phyloP scores from a whole-genome alignment of 129 eudicot species.

The Tanacetum coccineum region DNA sequence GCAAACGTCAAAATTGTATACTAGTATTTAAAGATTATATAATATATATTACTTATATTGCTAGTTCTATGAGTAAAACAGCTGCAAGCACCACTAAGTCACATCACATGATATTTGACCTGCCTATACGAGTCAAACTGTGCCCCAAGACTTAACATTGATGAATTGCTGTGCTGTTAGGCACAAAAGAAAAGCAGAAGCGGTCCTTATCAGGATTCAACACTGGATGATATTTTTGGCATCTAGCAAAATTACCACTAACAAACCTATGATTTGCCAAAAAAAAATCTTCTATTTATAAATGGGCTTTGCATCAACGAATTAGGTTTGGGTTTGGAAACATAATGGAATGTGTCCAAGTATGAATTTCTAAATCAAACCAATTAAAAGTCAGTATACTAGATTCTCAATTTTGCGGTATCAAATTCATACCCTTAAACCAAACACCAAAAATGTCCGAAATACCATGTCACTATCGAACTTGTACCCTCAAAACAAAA shows the following conservation, averaged over 20 bases:
- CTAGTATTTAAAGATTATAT: no score
- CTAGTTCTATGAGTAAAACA: neutral
- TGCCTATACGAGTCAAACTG: constrained; percentile 1
- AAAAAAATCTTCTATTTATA: neutral
- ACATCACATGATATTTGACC: constrained; percentile 14
- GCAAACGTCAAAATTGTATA: constrained; percentile 4
- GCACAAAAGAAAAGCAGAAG: no score
- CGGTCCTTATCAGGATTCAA: no score
- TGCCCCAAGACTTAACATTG: neutral
- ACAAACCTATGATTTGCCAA: neutral
- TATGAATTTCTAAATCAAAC: neutral
- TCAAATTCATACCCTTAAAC: neutral
- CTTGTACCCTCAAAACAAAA: neutral
- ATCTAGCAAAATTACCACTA: constrained; percentile 5
- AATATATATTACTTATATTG: no score
- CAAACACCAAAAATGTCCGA: neutral
- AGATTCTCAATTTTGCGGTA: neutral
- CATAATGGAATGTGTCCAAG: neutral
- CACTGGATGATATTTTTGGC: neutral
- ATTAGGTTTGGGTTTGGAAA: neutral
- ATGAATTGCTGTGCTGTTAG: neutral
- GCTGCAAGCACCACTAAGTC: constrained; percentile 11
- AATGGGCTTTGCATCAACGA: neutral
- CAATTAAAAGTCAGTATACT: neutral
- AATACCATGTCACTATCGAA: neutral